These are phyloP conservation scores for Aspergillus pseudotamarii DNA, from an alignment of 2,329 filamentous ascomycete species.

Conservation along the genomic window DNA sequence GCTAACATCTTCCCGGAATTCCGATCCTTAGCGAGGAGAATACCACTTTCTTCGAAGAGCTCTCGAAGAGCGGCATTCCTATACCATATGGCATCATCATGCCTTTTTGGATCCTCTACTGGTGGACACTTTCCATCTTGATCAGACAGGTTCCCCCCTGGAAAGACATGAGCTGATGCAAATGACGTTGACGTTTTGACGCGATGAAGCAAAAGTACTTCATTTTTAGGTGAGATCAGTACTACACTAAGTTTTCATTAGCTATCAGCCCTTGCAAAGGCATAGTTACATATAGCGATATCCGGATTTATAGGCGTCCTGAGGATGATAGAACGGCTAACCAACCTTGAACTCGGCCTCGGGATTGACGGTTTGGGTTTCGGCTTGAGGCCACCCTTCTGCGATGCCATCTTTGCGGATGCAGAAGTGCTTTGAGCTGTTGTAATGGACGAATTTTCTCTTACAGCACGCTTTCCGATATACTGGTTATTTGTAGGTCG, in stretches of 20 bases:
- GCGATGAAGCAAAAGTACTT: conserved; percentile 84
- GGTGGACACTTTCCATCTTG: conserved; percentile 70
- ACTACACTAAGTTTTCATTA: conserved; percentile 64
- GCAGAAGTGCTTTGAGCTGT: neutral
- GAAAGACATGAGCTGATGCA: conserved; percentile 91
- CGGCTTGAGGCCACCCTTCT: conserved; percentile 20
- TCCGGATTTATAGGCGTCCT: no score
- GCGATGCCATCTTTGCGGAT: conserved; percentile 23
- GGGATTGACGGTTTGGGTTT: conserved; percentile 52
- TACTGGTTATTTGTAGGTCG: neutral
- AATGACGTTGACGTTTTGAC: conserved; percentile 82
- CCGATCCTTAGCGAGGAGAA: conserved; percentile 66
- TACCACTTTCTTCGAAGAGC: conserved; percentile 93
- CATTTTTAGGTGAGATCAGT: conserved; percentile 81
- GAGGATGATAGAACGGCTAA: neutral
- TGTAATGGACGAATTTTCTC: conserved; percentile 19
- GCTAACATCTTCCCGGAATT: conserved; percentile 58
- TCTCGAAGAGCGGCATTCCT: conserved; percentile 84
- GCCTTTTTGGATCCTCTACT: conserved; percentile 57
- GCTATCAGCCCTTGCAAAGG: neutral
- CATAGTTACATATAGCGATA: neutral
- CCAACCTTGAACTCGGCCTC: conserved; percentile 66
- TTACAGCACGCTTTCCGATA: neutral
- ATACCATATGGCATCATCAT: conserved; percentile 73
- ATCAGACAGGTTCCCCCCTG: conserved; percentile 76